Conservation (phyloP, 352 stramenopile species). For the Pythium utonaiense region DNA sequence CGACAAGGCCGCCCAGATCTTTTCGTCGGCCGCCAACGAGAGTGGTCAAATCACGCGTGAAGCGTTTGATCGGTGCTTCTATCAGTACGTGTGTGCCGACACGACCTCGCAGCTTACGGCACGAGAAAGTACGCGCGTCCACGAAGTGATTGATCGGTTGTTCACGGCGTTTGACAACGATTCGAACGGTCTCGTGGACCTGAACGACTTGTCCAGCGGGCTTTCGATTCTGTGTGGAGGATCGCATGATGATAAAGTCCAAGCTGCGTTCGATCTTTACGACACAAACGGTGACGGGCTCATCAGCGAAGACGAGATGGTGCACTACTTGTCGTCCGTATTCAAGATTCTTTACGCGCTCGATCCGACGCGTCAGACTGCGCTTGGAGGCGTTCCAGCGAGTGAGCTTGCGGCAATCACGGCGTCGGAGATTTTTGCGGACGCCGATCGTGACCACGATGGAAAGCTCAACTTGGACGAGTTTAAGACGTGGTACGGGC, state of each 20-base stretch:
- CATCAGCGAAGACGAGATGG: conserved; percentile 85
- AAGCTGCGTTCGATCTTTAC: conserved; percentile 81
- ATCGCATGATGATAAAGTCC: conserved; percentile 58
- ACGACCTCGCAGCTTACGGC: conserved; percentile 32
- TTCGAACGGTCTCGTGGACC: conserved; percentile 65
- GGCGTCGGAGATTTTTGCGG: conserved; percentile 77
- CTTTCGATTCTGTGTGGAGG: conserved; percentile 68
- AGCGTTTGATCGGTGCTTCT: conserved; percentile 75
- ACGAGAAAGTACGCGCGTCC: conserved; percentile 50
- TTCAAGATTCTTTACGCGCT: conserved; percentile 79
- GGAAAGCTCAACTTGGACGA: conserved; percentile 83
- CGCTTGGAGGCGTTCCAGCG: conserved; percentile 48
- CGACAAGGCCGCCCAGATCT: conserved; percentile 58
- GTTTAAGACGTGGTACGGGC: conserved; percentile 82
- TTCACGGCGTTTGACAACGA: conserved; percentile 81
- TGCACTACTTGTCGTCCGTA: conserved; percentile 78
- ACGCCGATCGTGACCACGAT: conserved; percentile 84
- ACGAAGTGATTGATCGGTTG: conserved; percentile 69
- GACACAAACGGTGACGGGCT: conserved; percentile 80
- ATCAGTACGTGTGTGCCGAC: conserved; percentile 52
- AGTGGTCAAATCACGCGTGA: conserved; percentile 56
- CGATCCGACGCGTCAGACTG: conserved; percentile 56
- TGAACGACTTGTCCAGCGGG: conserved; percentile 71
- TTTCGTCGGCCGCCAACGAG: conserved; percentile 43
- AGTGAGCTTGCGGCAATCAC: conserved; percentile 66